Evolutionary conservation across 345 rosid species (phyloP).

Genomic region (Cochlearia excelsa): DNA sequence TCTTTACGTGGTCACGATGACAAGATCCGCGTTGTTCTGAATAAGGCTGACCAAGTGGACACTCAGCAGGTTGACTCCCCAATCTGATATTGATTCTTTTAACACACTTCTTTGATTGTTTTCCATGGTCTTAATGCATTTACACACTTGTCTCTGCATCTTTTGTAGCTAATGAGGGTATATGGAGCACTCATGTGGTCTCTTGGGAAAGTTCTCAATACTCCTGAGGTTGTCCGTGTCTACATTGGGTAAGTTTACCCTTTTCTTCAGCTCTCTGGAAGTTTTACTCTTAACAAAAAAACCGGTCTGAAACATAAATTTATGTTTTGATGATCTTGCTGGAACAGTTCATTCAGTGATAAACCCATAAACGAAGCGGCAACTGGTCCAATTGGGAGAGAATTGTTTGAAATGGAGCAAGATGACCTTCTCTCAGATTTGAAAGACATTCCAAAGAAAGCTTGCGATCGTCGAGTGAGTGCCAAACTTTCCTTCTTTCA

Average conservation of each 20-base stretch:
- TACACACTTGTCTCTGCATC: conserved; percentile 10
- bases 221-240: conserved; percentile 92
- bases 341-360: conserved; percentile 84
- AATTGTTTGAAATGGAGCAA: conserved; percentile 92
- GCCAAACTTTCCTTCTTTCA: conserved; percentile 15
- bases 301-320: conserved; percentile 17
- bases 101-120: neutral
- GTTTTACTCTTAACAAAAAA: neutral
- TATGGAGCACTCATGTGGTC: conserved; percentile 99
- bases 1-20: conserved; percentile 95
- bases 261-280: neutral
- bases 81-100: conserved; percentile 7
- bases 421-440: conserved; percentile 84
- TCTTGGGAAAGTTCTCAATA: conserved; percentile 90
- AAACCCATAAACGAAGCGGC: conserved; percentile 76
- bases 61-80: conserved; percentile 66
- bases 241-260: conserved; percentile 71
- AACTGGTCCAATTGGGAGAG: conserved; percentile 85
- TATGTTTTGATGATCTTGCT: conserved; percentile 13
- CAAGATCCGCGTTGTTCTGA: conserved; percentile 92
- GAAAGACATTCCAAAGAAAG: conserved; percentile 93
- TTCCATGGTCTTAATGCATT: conserved; percentile 6
- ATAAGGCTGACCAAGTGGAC: conserved; percentile 94
- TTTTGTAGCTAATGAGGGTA: conserved; percentile 87
- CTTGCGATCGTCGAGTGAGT: conserved; percentile 96